Evolutionary conservation across 441 rosid species (phyloP).

Genomic region (Hura crepitans): DNA sequence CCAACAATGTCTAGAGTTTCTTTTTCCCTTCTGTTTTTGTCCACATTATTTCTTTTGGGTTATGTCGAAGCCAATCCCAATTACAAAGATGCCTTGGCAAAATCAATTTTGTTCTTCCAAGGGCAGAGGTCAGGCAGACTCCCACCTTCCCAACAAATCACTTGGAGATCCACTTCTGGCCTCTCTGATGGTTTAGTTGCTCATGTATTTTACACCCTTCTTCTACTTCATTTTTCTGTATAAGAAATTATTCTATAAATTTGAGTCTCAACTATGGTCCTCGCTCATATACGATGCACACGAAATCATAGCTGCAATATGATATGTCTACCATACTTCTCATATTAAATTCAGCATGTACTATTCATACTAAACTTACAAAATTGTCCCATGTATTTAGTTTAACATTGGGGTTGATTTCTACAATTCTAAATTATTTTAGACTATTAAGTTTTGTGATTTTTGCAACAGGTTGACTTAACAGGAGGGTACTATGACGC

Average conservation of each 20-base stretch:
- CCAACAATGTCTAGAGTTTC: slow-evolving; percentile 16
- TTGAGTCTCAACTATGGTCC: no score
- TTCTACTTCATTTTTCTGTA: no score
- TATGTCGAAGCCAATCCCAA: slow-evolving; percentile 53
- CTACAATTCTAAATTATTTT: no score
- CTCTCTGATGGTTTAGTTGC: slow-evolving; percentile 66
- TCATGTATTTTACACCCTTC: slow-evolving; percentile 33
- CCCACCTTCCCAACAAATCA: slow-evolving; percentile 44
- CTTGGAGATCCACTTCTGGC: slow-evolving; percentile 78
- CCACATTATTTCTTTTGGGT: slow-evolving; percentile 22
- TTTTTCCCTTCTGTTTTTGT: slow-evolving; percentile 20
- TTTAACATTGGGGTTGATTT: no score
- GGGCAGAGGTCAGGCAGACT: slow-evolving; percentile 85
- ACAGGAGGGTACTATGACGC: slow-evolving; percentile 88
- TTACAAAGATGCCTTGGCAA: slow-evolving; percentile 74
- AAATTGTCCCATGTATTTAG: no score
- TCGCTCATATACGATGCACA: no score
- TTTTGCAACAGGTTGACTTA: slow-evolving; percentile 54
- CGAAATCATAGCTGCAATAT: no score
- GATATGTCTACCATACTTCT: no score
- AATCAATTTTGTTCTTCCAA: slow-evolving; percentile 77
- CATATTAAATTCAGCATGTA: no score
- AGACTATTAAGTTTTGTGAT: no score
- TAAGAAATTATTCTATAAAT: no score
- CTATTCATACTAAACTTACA: no score